Evolutionary conservation across 2,329 filamentous ascomycete species (phyloP), one percentile per base, ranked within the genome.

Genomic region (Apiospora koreana): DNA sequence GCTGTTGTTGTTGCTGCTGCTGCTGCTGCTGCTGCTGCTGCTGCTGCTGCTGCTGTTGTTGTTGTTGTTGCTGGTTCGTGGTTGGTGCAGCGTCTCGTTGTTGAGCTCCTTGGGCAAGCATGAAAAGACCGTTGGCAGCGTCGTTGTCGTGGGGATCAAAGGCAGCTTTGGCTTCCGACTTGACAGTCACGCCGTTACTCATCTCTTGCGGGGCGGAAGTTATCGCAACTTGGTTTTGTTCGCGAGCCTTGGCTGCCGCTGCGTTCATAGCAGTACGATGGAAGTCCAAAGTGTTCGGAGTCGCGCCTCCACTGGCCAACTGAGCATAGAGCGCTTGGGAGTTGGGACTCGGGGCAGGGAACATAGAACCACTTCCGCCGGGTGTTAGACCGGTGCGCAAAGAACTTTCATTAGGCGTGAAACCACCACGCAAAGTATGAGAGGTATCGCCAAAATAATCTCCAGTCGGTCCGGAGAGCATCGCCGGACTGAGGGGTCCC

Each of bases 361-460:
- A 98, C 94, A 98, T 98, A 76, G 95, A 97, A 76, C 95, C 95
- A 80, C 95, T 94, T 75, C 95, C 95, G 72, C 96, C 96, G 66
- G 96, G 96, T 68, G 96, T 98, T 75, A 98, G 83, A 70, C 96
- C 96, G 71, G 94, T 96, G 72, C 96, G 89, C 68, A 98, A 85
- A 3, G 94, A 97, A 9, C 95, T 98, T 83, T 99, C 96, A 89
- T 98, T 98, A 0, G 95, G 95, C 4, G 96, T 98, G 78, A 97
- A 97, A 69, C 93, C 93, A 76, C 94, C 91, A 74, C 93, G 90
- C 73, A 97, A 86, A 71, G 89, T 92, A 78, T 92, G 89, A 23
- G 79, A 80, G 68, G 91, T 91, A 77, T 97, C 94, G 75, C 89
- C 88, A 79, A 98, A 97, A 83, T 98, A 98, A 79, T 98, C 94